A percentile compares a stretch with the other conserved stretches of the same genome.
These are phyloP conservation scores for Fragaria nilgerrensis DNA, from an alignment of 306 rosid species.

Conservation along the genomic window DNA sequence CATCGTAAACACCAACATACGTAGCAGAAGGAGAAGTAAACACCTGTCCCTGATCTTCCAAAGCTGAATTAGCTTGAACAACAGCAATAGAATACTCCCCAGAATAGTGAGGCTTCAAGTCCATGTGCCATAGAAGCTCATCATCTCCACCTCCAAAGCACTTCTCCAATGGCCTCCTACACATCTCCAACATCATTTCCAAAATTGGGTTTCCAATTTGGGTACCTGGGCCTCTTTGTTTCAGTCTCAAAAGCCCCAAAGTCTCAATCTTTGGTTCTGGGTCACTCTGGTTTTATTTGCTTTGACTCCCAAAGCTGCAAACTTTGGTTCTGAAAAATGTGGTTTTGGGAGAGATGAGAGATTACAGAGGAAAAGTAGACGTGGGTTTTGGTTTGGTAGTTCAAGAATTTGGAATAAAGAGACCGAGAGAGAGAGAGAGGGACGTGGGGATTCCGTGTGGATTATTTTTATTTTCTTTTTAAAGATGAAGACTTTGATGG, in stretches of 20 bases:
- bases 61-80: conserved; percentile 78
- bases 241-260: not conserved
- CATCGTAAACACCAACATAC: conserved; percentile 62
- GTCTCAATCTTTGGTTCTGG: not conserved
- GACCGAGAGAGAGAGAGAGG: not conserved
- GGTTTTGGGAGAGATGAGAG: not conserved
- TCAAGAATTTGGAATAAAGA: conserved; percentile 16
- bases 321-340: conserved; percentile 1
- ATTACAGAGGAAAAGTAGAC: conserved; percentile 6
- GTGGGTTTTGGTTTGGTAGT: conserved; percentile 26
- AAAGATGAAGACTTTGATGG: not conserved
- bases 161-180: conserved; percentile 48
- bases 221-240: conserved; percentile 5
- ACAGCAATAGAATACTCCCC: conserved; percentile 95
- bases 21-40: conserved; percentile 79
- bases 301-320: not conserved
- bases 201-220: not conserved
- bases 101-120: conserved; percentile 76
- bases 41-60: conserved; percentile 95
- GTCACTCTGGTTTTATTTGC: not conserved
- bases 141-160: conserved; percentile 61
- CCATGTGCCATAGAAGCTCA: conserved; percentile 81
- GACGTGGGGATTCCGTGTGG: conserved; percentile 56
- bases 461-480: not conserved
- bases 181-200: conserved; percentile 57